Evolutionary conservation across 129 eudicot genomes (phyloP).

Genomic region (Artemisia tridentata): DNA sequence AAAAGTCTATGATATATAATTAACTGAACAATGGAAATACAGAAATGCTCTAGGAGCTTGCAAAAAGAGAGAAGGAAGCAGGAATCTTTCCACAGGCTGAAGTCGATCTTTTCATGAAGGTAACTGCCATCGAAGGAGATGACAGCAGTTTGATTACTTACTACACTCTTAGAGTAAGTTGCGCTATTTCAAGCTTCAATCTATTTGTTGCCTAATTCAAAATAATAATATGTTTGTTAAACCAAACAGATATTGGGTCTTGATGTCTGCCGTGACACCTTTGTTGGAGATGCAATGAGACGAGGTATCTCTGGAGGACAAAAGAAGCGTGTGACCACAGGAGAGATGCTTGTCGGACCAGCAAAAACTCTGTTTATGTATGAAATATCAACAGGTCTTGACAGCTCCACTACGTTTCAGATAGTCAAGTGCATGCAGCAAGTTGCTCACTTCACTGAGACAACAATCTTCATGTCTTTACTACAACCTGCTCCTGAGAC

Average conservation of each 20-base stretch:
- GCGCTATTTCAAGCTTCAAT: not conserved
- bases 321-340: too few species aligned
- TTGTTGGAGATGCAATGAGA: too few species aligned
- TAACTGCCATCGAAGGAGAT: conserved; percentile 77
- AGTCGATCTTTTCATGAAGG: conserved; percentile 92
- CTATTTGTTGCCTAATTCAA: not conserved
- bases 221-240: not conserved
- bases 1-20: not conserved
- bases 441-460: conserved; percentile 63
- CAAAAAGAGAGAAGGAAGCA: conserved; percentile 67
- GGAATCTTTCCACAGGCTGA: conserved; percentile 77
- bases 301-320: too few species aligned
- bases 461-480: conserved; percentile 80
- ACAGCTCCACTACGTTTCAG: conserved; percentile 95
- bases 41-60: conserved; percentile 76
- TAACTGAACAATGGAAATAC: not conserved
- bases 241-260: conserved; percentile 69
- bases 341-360: too few species aligned
- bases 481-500: conserved; percentile 98
- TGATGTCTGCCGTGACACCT: too few species aligned
- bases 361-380: too few species aligned
- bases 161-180: conserved; percentile 70
- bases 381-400: conserved; percentile 93
- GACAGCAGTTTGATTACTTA: too few species aligned
- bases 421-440: too few species aligned